These are phyloP conservation scores for Vickermania spadyakhi DNA, from an alignment of 208 protist species.

Conservation along the genomic window DNA sequence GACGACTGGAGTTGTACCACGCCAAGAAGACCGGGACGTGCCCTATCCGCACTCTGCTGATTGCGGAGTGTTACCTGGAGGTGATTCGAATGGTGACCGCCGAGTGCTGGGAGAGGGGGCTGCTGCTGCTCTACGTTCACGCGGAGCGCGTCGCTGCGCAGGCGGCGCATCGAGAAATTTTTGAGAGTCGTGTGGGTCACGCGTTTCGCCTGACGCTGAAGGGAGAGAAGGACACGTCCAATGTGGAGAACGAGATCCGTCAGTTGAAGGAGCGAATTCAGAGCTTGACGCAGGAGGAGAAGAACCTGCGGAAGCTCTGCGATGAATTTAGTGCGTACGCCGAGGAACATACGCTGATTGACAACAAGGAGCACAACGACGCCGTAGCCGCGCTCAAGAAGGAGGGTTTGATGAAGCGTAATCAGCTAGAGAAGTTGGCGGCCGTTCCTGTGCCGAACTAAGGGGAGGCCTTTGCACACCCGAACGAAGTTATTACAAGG, in stretches of 20 bases:
- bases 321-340: slow-evolving; percentile 49
- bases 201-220: slow-evolving; percentile 79
- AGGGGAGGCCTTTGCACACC: too few species aligned
- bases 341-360: slow-evolving; percentile 74
- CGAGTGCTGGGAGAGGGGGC: slow-evolving; percentile 78
- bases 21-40: slow-evolving; percentile 57
- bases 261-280: slow-evolving; percentile 27
- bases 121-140: slow-evolving; percentile 77
- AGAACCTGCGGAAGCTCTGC: slow-evolving; percentile 40
- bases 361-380: slow-evolving; percentile 69
- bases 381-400: slow-evolving; percentile 62
- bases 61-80: slow-evolving; percentile 82
- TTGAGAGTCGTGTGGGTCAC: slow-evolving; percentile 81
- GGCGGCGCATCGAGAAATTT: slow-evolving; percentile 63
- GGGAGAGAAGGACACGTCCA: slow-evolving; percentile 72
- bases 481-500: too few species aligned
- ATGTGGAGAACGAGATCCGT: slow-evolving; percentile 50
- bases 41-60: slow-evolving; percentile 59
- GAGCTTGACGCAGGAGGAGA: slow-evolving; percentile 51
- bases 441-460: too few species aligned
- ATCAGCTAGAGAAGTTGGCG: slow-evolving; percentile 71
- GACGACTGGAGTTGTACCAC: slow-evolving; percentile 19
- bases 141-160: slow-evolving; percentile 65
- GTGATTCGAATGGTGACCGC: slow-evolving; percentile 76
- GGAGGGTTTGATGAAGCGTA: slow-evolving; percentile 63